These are phyloP conservation scores for Penicillium pancosmium DNA, from an alignment of 495 filamentous ascomycete species.

Conservation along the genomic window DNA sequence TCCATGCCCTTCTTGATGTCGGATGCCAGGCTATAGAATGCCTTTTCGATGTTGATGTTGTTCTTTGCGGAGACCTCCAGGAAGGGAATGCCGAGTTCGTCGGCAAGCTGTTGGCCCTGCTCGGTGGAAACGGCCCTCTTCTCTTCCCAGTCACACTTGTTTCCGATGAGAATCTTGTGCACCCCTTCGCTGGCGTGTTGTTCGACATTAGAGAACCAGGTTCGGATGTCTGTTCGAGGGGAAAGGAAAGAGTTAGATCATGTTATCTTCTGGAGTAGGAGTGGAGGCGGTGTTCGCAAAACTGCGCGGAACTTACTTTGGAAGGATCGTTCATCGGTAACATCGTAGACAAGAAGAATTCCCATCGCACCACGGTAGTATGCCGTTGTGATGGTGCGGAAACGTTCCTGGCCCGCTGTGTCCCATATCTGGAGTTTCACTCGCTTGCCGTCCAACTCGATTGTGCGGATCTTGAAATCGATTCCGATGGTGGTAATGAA, in stretches of 20 bases:
- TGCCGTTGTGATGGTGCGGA: conserved; percentile 97
- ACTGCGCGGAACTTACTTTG: conserved; percentile 72
- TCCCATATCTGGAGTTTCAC: conserved; percentile 99
- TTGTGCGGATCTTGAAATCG: conserved; percentile 99
- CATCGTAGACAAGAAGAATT: conserved; percentile 96
- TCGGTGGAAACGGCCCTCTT: conserved; percentile 93
- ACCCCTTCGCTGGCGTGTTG: conserved; percentile 99
- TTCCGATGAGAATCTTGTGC: conserved; percentile 99
- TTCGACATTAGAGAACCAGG: conserved; percentile 99
- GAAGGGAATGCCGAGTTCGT: conserved; percentile 97
- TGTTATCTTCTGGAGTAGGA: neutral
- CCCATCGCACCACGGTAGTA: conserved; percentile 99
- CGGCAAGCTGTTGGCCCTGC: conserved; percentile 87
- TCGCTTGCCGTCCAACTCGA: conserved; percentile 96
- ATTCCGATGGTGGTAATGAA: conserved; percentile 99
- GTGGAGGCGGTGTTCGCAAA: neutral
- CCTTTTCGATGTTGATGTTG: conserved; percentile 99
- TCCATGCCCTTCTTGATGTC: conserved; percentile 91
- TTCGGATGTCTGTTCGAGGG: conserved; percentile 77
- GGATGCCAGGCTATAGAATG: conserved; percentile 90
- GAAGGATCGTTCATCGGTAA: conserved; percentile 95
- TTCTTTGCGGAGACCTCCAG: conserved; percentile 97
- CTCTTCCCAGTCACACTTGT: conserved; percentile 99
- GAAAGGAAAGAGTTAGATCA: neutral
- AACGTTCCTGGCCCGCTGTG: conserved; percentile 96